Percentiles rank a stretch among this genome's conserved stretches.
Conservation (phyloP, 345 rosid genomes). For the Odontarrhena argentea region DNA sequence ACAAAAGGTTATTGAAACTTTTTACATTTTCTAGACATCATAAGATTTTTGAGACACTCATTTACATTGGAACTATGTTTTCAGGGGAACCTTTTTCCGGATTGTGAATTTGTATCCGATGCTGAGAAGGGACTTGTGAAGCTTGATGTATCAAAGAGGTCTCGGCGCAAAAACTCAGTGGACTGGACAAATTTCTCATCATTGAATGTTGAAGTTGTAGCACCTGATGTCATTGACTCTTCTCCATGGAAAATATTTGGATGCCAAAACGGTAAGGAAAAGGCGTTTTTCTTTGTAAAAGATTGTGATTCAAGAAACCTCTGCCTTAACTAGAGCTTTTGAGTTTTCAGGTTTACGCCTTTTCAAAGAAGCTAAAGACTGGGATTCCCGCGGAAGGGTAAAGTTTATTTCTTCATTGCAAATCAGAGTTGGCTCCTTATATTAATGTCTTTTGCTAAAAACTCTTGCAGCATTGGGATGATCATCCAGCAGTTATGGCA, state of each 20-base stretch:
- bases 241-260: constrained; percentile 97
- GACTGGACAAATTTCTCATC: constrained; percentile 57
- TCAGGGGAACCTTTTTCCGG: constrained; percentile 56
- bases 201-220: constrained; percentile 52
- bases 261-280: constrained; percentile 74
- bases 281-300: not conserved
- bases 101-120: constrained; percentile 52
- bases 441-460: constrained; percentile 11
- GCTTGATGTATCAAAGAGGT: constrained; percentile 48
- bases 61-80: constrained; percentile 25
- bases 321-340: constrained; percentile 12
- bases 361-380: constrained; percentile 89
- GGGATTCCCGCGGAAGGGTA: constrained; percentile 66
- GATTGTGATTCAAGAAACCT: not conserved
- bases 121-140: constrained; percentile 54
- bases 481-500: constrained; percentile 93
- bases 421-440: not conserved
- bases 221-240: constrained; percentile 83
- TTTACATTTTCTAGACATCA: not conserved
- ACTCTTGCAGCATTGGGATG: constrained; percentile 75
- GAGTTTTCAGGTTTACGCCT: constrained; percentile 71
- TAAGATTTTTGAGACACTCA: constrained; percentile 2
- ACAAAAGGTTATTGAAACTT: constrained; percentile 55
- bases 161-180: constrained; percentile 48
- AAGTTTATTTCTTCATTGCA: constrained; percentile 14